Conservation (phyloP, 345 rosid species). For the Arabis hirsuta region DNA sequence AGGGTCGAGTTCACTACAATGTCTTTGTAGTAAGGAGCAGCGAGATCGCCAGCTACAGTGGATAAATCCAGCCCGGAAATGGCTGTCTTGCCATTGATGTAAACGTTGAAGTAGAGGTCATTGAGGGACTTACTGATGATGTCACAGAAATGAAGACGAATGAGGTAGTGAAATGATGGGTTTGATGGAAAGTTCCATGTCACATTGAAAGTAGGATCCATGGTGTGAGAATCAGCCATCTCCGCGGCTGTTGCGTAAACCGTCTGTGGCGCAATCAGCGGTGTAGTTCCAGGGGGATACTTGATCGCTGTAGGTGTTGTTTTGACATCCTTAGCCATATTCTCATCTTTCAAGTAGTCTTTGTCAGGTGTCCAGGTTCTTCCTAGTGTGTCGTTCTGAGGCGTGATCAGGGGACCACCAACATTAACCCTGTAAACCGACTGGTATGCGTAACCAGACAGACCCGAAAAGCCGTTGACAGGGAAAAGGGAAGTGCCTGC, state of each 20-base stretch:
- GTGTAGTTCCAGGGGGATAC: slow-evolving; percentile 52
- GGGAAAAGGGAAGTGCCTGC: slow-evolving; percentile 58
- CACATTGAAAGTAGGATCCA: slow-evolving; percentile 56
- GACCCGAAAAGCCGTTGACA: slow-evolving; percentile 46
- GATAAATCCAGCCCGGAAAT: slow-evolving; percentile 70
- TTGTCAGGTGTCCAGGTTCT: slow-evolving; percentile 65
- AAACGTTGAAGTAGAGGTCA: slow-evolving; percentile 74
- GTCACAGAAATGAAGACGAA: slow-evolving; percentile 82
- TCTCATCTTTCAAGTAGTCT: slow-evolving; percentile 48
- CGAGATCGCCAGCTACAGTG: slow-evolving; percentile 48
- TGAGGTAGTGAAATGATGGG: slow-evolving; percentile 53
- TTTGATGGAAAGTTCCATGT: slow-evolving; percentile 69
- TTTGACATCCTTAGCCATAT: slow-evolving; percentile 44
- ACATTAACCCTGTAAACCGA: slow-evolving; percentile 64
- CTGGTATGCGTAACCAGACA: slow-evolving; percentile 53
- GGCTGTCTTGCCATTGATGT: slow-evolving; percentile 60
- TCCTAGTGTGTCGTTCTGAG: slow-evolving; percentile 59
- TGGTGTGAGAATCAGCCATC: slow-evolving; percentile 59
- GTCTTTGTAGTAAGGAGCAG: slow-evolving; percentile 65
- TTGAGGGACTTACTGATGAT: slow-evolving; percentile 62
- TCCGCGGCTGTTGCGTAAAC: slow-evolving; percentile 61
- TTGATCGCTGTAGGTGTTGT: slow-evolving; percentile 47
- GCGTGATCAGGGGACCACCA: slow-evolving; percentile 67
- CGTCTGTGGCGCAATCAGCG: slow-evolving; percentile 61
- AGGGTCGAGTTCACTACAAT: slow-evolving; percentile 62